phyloP scores from a whole-genome alignment of 352 stramenopile species.

The Phytophthora cactorum region DNA sequence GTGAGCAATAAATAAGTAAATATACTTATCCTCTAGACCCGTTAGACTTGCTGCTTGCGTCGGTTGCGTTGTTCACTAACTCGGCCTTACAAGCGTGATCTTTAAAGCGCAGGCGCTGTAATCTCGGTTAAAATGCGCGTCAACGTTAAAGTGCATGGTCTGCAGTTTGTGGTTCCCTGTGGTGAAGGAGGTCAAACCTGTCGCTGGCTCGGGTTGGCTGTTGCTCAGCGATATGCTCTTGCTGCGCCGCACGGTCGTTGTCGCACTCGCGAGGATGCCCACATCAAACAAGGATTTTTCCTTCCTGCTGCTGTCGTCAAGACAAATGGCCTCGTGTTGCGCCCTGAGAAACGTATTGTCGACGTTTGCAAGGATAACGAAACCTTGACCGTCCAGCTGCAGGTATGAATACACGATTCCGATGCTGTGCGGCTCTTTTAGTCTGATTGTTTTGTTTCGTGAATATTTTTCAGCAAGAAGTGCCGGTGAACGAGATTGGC shows the following conservation, averaged over 20 bases:
- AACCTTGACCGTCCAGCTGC: conserved; percentile 62
- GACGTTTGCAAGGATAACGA: conserved; percentile 83
- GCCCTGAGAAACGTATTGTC: conserved; percentile 56
- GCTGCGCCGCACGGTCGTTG: conserved; percentile 68
- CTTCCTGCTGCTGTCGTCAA: conserved; percentile 66
- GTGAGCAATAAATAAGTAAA: conserved; percentile 22
- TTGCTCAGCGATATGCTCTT: conserved; percentile 79
- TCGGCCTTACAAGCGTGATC: background rate
- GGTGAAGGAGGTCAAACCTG: conserved; percentile 77
- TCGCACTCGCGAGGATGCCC: conserved; percentile 75
- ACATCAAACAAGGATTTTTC: conserved; percentile 84
- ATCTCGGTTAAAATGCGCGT: conserved; percentile 53
- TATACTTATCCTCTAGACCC: conserved; percentile 18
- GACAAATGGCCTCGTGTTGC: conserved; percentile 48
- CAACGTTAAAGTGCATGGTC: conserved; percentile 67
- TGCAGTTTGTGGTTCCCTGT: conserved; percentile 78
- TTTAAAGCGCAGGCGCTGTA: background rate
- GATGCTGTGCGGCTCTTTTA: too few relatives aligned
- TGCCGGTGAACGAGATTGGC: conserved; percentile 85
- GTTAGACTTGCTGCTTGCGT: conserved; percentile 15
- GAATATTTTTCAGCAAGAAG: conserved; percentile 57
- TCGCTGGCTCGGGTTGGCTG: conserved; percentile 86
- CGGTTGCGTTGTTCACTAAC: background rate
- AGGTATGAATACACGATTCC: conserved; percentile 38
- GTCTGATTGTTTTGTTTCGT: background rate